phyloP scores from a whole-genome alignment of 1,284 basidiomycete genomes.

The Malassezia dermatis region DNA sequence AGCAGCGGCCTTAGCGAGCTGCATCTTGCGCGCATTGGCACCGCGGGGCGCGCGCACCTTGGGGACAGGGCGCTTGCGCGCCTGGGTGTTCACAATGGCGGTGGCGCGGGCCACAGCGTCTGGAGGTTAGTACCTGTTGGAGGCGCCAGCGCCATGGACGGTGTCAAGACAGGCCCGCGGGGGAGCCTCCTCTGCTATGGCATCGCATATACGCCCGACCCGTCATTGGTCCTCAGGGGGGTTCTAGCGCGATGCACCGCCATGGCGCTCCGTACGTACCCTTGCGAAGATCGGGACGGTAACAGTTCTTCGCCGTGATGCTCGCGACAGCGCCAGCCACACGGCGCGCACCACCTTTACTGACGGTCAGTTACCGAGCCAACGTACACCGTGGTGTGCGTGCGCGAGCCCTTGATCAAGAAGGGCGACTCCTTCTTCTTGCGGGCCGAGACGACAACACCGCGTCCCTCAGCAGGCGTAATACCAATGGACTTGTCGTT shows the following conservation, averaged over 20 bases:
- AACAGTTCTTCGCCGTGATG: conserved; percentile 40
- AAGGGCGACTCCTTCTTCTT: conserved; percentile 34
- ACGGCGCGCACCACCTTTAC: conserved; percentile 23
- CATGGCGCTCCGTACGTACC: conserved; percentile 26
- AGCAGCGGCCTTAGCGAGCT: not conserved
- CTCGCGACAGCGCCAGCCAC: conserved; percentile 38
- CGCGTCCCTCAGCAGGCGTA: conserved; percentile 28
- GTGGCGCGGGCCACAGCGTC: conserved; percentile 42
- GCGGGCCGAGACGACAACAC: conserved; percentile 37
- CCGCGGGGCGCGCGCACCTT: conserved; percentile 12
- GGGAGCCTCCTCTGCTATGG: conserved; percentile 28
- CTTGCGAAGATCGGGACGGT: conserved; percentile 42
- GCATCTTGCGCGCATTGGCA: conserved; percentile 9
- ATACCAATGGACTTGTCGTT: conserved; percentile 45
- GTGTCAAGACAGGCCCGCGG: conserved; percentile 18
- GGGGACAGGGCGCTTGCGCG: conserved; percentile 5
- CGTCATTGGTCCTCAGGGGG: conserved; percentile 43
- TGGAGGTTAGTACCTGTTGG: conserved; percentile 19
- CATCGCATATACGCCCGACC: conserved; percentile 47
- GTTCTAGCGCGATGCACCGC: conserved; percentile 45
- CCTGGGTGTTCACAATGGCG: conserved; percentile 36
- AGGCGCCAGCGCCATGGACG: not conserved
- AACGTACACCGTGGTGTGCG: conserved; percentile 15
- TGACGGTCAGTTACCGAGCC: not conserved
- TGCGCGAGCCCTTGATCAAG: conserved; percentile 26